Base-by-base conservation (phyloP, 2,329 filamentous ascomycete species). In the Aspergillus carbonarius region DNA sequence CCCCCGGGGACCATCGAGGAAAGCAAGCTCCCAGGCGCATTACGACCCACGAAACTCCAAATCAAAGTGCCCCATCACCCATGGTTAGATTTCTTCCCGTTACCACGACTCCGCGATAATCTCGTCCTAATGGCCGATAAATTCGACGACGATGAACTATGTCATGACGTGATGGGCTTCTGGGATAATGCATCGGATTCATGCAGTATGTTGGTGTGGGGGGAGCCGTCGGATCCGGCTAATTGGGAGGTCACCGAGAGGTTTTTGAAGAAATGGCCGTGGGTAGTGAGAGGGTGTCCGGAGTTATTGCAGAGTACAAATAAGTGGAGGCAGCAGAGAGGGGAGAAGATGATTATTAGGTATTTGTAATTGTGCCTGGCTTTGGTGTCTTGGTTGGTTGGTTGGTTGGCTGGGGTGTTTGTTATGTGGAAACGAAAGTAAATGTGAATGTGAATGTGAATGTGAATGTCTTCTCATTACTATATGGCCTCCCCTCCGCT, bases 161-260 rank as follows among this genome's bases (percentile, higher is more conserved):
- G 77, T 52, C 27, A 63, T 7, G 78, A 79, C 50, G 65, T 79
- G 10, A 69, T 75, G 57, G 73, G 74, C n/a, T 72, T 72, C 49
- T 71, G 70, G 69, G 60, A 65, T 23, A 49, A 51, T 13, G 39
- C 62, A 0, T 55, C 49, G 1, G 60, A 59, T n/a, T 62, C 62
- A 51, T 67, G 72, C 17, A 73, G 70, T 1, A 40, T 83, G 3
- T 68, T 83, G 9, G 77, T 83, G 2, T 84, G 81, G 82, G 79
- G 80, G 0, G 77, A 81, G 9, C 72, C 81, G 0, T 78, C 75
- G 69, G 74, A 82, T 44, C 57, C 70, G 3, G 62, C 60, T 0
- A 78, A 73, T 10, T 85, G 82, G 82, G 82, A 84, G 61, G 70
- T 79, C 1, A 81, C 75, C 1, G 72, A 74, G 8, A 55, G 61